Base-by-base conservation (phyloP, 176 grass and related monocot species). In the Zizania latifolia region DNA sequence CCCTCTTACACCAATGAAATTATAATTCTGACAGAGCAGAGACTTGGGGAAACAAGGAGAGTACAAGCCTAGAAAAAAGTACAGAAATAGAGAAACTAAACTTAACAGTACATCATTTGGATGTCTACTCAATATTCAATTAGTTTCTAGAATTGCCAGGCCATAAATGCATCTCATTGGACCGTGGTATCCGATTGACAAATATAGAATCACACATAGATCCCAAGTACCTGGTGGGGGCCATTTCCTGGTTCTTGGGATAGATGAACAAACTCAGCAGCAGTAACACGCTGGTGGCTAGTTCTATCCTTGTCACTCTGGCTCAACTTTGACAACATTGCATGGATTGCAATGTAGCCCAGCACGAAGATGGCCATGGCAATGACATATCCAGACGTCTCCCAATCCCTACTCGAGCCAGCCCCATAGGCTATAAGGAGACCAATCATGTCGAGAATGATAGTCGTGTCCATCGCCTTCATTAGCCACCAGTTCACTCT, bases 401-500 rank as follows among this genome's bases (percentile, higher is more conserved):
- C 15, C 71, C 71, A 74, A 13, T 28, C 53, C 9, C 71, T 38
- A 23, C 54, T 59, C 15, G 53, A 59, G 2, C 71, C 55, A 7
- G 37, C 71, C 1, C 54, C 71, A 1, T 75, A 58, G 10, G 71
- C 71, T 4, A 9, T 24, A 3, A 74, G 46, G 39, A 86, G 80
- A 3, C 78, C 56, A 6, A 81, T 31, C 51, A 86, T 8, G 68
- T 86, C 84, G 4, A 75, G 56, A 17, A 75, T 37, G 0, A 75
- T 41, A 4, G 37, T 41, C 24, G 56, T 32, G 56, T 75, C 61
- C 56, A 75, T 75, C 55, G 39, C 56, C 2, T n/a, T 2, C 36
- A 75, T 22, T 3, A 19, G 4, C 26, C 60, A 29, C 12, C 22
- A 32, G 9, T 12, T 6, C 23, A n/a, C 2, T 12, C 34, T 0